phyloP scores from a whole-genome alignment of 2,329 filamentous ascomycete genomes.

The Diaporthe longicolla region DNA sequence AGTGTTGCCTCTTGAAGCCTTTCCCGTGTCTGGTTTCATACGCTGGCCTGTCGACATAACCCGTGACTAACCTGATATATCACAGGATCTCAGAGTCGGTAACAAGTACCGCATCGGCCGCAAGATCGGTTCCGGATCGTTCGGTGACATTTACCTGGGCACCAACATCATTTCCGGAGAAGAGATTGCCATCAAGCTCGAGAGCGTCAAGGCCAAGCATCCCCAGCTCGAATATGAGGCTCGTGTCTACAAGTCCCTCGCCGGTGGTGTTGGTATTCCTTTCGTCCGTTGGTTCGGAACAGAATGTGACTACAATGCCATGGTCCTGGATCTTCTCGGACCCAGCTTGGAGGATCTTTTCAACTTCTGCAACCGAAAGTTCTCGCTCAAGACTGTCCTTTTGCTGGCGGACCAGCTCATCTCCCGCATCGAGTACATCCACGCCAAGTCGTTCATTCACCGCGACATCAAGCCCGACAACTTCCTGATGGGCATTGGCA shows the following conservation, averaged over 20 bases:
- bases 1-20: neutral
- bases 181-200: conserved; percentile 99
- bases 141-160: conserved; percentile 98
- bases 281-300: conserved; percentile 99
- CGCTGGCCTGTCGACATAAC: neutral
- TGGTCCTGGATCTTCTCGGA: conserved; percentile 97
- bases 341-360: conserved; percentile 97
- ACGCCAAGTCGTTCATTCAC: conserved; percentile 99
- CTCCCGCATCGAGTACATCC: conserved; percentile 99
- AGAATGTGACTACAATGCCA: conserved; percentile 99
- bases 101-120: conserved; percentile 99
- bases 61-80: conserved; percentile 34
- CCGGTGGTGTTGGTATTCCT: conserved; percentile 96
- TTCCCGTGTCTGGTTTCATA: neutral
- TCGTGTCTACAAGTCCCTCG: conserved; percentile 90
- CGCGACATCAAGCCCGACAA: conserved; percentile 99
- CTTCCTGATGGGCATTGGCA: conserved; percentile 99
- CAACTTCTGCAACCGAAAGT: conserved; percentile 99
- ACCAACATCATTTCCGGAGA: conserved; percentile 99
- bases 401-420: conserved; percentile 98
- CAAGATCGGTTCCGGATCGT: conserved; percentile 98
- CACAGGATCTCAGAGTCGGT: conserved; percentile 95
- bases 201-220: conserved; percentile 99
- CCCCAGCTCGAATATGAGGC: conserved; percentile 99
- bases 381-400: conserved; percentile 97